phyloP scores from a whole-genome alignment of 2,329 filamentous ascomycete genomes.

The Cladosporium cucumerinum region DNA sequence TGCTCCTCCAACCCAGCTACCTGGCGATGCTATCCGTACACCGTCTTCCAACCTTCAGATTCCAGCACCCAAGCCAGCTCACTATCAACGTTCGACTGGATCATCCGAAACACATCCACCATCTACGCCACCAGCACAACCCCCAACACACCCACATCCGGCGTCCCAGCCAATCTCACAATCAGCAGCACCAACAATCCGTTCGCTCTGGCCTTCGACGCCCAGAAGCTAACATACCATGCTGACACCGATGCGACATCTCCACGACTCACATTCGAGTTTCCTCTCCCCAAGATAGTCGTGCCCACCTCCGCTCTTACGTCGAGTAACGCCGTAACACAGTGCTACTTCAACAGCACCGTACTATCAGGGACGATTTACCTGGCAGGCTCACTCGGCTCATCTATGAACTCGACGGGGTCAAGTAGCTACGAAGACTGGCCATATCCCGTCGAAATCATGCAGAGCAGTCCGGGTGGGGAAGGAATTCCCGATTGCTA shows the following conservation, averaged over 20 bases:
- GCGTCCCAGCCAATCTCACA: slow-evolving; percentile 35
- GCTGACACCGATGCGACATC: slow-evolving; percentile 36
- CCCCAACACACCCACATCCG: slow-evolving; percentile 57
- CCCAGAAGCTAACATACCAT: slow-evolving; percentile 49
- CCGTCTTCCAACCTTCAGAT: slow-evolving; percentile 43
- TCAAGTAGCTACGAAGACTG: slow-evolving; percentile 43
- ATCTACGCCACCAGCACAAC: slow-evolving; percentile 45
- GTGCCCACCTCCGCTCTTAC: slow-evolving; percentile 47
- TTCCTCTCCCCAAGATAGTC: slow-evolving; percentile 52
- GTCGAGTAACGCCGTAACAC: slow-evolving; percentile 44
- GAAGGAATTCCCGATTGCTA: slow-evolving; percentile 54
- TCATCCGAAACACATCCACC: slow-evolving; percentile 47
- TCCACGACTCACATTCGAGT: slow-evolving; percentile 59
- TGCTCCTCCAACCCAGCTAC: slow-evolving; percentile 59
- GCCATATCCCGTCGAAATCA: slow-evolving; percentile 58
- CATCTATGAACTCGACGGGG: slow-evolving; percentile 15
- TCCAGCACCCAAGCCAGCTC: slow-evolving; percentile 34
- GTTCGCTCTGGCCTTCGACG: slow-evolving; percentile 55
- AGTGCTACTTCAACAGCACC: slow-evolving; percentile 59
- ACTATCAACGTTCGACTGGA: slow-evolving; percentile 59
- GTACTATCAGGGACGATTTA: slow-evolving; percentile 58
- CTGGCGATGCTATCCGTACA: slow-evolving; percentile 62
- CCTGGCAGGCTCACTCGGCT: slow-evolving; percentile 25
- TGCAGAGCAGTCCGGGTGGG: slow-evolving; percentile 50
- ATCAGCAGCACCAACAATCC: slow-evolving; percentile 54